Base-by-base conservation (phyloP, 2,329 filamentous ascomycete genomes). In the Fusarium fracticaudum region DNA sequence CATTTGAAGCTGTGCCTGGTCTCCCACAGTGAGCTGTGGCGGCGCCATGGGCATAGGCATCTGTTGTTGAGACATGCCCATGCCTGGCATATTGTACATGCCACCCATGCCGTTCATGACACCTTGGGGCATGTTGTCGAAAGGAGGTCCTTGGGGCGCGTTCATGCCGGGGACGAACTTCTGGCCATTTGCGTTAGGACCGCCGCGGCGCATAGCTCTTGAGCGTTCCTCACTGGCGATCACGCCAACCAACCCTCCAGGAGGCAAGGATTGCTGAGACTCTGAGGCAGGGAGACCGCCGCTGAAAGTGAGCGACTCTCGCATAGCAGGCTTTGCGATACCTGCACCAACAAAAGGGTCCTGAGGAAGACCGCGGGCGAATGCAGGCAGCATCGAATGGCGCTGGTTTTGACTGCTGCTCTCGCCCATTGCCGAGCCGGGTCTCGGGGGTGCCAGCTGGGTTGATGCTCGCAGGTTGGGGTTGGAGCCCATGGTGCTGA, bases 331-430 rank as follows among this genome's bases (percentile, higher is more conserved):
- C 76, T 92, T 93, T 40, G 96, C 91, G 26, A 97, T 85, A 59
- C 94, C 89, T 14, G 94, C 93, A 33, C 94, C 94, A 63, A 92
- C 89, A 80, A 97, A 98, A 1, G 95, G 95, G 81, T 98, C 95
- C 72, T 92, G 91, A 4, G 95, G 95, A 24, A 98, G 85, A 73
- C 93, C 91, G 73, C 94, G 88, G 6, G 95, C 95, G 84, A 98
- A 98, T 0, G 93, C 92, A 10, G 95, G 95, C 12, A 98, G 86
- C 58, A 87, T 88, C 5, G 80, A 81, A 47, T 80, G 75, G 33
- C 80, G 82, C 43, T 81, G 81, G 51, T 71, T 71, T n/a, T 60
- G 69, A 58, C 60, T 77, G 22, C 73, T 55, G 22, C 73, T 55
- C 73, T 90, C 90, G 61, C 87, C 91, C 48, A 86, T 81, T 18